phyloP scores from a whole-genome alignment of 1,284 basidiomycete species.

The Ganoderma leucocontextum region DNA sequence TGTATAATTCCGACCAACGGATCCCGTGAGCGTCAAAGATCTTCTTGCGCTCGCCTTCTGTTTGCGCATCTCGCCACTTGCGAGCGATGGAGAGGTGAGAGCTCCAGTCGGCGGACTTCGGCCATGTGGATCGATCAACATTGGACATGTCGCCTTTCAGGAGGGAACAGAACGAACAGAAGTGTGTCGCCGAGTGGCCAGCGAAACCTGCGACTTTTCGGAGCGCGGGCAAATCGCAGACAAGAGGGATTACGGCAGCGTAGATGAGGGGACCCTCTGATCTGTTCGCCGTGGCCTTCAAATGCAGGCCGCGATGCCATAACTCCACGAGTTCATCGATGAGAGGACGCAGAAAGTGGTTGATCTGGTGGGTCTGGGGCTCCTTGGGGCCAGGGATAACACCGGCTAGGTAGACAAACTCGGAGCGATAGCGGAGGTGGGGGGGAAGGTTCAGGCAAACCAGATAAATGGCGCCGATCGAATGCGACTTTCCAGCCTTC shows the following conservation, averaged over 20 bases:
- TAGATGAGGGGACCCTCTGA: slow-evolving; percentile 14
- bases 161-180: slow-evolving; percentile 32
- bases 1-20: slow-evolving; percentile 46
- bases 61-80: slow-evolving; percentile 41
- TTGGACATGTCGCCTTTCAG: slow-evolving; percentile 12
- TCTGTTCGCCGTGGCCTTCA: slow-evolving; percentile 11
- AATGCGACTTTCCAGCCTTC: slow-evolving; percentile 27
- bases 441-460: slow-evolving; percentile 25
- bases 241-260: slow-evolving; percentile 21
- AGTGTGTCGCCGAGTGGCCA: slow-evolving; percentile 13
- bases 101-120: background rate
- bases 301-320: slow-evolving; percentile 28
- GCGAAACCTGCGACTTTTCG: slow-evolving; percentile 26
- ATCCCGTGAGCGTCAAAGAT: slow-evolving; percentile 42
- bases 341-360: slow-evolving; percentile 31
- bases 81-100: slow-evolving; percentile 30
- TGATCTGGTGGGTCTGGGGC: slow-evolving; percentile 29
- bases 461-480: slow-evolving; percentile 20
- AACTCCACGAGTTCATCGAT: slow-evolving; percentile 30
- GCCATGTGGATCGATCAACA: slow-evolving; percentile 22
- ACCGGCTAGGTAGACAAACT: slow-evolving; percentile 32
- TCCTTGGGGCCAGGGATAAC: slow-evolving; percentile 15
- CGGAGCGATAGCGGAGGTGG: slow-evolving; percentile 29
- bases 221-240: slow-evolving; percentile 25
- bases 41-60: slow-evolving; percentile 26